A percentile compares a stretch with the other conserved stretches of the same genome.
Conservation (phyloP, 1,284 basidiomycete species). For the Cutaneotrichosporon sp. region DNA sequence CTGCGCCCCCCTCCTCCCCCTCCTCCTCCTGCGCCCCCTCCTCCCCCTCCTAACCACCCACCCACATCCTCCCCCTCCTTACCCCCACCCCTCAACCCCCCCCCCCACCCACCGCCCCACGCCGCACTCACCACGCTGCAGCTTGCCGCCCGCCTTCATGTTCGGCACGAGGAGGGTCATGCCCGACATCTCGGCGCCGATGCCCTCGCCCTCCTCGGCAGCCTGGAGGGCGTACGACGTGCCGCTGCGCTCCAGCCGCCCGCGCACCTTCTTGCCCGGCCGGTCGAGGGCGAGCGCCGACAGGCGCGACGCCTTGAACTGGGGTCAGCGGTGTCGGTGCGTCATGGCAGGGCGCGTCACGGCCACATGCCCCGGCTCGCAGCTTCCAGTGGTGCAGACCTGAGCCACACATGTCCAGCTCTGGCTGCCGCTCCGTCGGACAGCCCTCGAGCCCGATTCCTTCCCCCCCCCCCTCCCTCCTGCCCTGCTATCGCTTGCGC, state of each 20-base stretch:
- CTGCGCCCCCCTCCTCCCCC: too few species aligned
- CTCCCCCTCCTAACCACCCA: too few species aligned
- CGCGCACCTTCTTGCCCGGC: neutral
- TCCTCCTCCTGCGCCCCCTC: too few species aligned
- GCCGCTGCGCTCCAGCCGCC: constrained; percentile 38
- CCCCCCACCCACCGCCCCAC: too few species aligned
- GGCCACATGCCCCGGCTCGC: too few species aligned
- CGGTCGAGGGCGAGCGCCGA: constrained; percentile 24
- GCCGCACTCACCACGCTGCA: constrained; percentile 40
- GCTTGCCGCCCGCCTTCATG: constrained; percentile 27
- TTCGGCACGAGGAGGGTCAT: constrained; percentile 47
- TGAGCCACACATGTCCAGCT: too few species aligned
- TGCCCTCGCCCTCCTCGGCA: constrained; percentile 30
- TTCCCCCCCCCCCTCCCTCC: too few species aligned
- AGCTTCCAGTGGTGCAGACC: too few species aligned
- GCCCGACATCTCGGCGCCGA: constrained; percentile 46
- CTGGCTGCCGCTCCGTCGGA: neutral
- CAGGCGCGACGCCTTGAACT: constrained; percentile 48
- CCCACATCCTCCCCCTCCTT: too few species aligned
- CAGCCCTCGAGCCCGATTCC: neutral
- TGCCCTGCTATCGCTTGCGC: too few species aligned
- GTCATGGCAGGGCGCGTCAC: neutral
- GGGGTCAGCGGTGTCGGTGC: constrained; percentile 4
- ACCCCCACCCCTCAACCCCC: too few species aligned
- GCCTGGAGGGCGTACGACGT: constrained; percentile 36